A percentile compares a stretch with the other conserved stretches of the same genome.
Conservation (phyloP, 495 filamentous ascomycete genomes). For the Aspergillus affinis region DNA sequence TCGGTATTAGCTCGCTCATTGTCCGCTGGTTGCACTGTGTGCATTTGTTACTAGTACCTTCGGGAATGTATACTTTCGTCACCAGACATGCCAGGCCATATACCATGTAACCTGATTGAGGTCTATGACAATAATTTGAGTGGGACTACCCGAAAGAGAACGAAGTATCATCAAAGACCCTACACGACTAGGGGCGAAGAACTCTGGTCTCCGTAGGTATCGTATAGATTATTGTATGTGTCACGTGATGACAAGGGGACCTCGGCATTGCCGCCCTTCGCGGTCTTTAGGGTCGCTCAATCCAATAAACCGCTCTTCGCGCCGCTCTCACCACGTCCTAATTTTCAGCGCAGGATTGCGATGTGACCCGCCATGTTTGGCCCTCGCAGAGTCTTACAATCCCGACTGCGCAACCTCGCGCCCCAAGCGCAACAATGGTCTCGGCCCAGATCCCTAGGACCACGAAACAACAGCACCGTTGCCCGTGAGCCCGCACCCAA, state of each 20-base stretch:
- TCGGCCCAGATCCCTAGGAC: constrained; percentile 1
- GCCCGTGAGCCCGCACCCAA: constrained; percentile 18
- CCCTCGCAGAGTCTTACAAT: constrained; percentile 28
- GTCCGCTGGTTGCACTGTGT: too few relatives aligned
- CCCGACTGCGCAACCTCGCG: constrained; percentile 18
- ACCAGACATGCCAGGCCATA: too few relatives aligned
- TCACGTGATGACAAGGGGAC: neutral
- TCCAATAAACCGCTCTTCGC: neutral
- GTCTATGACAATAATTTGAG: too few relatives aligned
- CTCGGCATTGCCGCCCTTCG: neutral
- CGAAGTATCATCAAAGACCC: too few relatives aligned
- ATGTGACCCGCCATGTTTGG: constrained; percentile 29
- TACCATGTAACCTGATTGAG: too few relatives aligned
- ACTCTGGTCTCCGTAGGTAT: too few relatives aligned
- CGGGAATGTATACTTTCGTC: too few relatives aligned
- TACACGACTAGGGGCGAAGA: too few relatives aligned
- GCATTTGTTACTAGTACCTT: too few relatives aligned
- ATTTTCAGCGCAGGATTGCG: neutral
- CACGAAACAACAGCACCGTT: constrained; percentile 29
- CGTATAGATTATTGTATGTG: too few relatives aligned
- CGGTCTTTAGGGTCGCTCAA: neutral
- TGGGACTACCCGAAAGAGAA: too few relatives aligned
- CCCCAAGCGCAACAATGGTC: constrained; percentile 8
- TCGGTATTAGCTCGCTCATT: too few relatives aligned
- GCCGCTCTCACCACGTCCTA: neutral